A percentile compares a stretch with the other conserved stretches of the same genome.
phyloP scores from a whole-genome alignment of 352 stramenopile genomes.

The Elongisporangium undulatum region DNA sequence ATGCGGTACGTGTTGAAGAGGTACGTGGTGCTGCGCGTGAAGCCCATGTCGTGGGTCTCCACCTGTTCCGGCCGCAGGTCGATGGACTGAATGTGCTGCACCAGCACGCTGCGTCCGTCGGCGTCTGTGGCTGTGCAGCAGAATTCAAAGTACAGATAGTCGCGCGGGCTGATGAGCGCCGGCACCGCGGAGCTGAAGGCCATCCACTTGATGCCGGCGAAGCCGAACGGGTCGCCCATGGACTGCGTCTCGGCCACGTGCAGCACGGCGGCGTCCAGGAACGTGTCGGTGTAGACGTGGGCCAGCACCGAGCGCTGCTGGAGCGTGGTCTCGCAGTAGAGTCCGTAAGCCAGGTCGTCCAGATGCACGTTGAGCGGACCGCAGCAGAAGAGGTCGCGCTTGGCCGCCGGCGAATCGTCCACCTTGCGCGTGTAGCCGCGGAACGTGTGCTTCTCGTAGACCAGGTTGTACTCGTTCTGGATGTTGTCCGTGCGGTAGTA shows the following conservation, averaged over 20 bases:
- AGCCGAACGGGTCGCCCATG: constrained; percentile 56
- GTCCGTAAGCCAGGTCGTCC: constrained; percentile 61
- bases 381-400: constrained; percentile 23
- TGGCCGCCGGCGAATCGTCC: constrained; percentile 2
- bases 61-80: constrained; percentile 24
- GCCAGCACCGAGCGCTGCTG: constrained; percentile 58
- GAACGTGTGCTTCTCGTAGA: constrained; percentile 19
- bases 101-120: constrained; percentile 47
- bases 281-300: constrained; percentile 55
- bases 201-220: constrained; percentile 80
- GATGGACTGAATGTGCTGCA: constrained; percentile 60
- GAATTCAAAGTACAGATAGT: constrained; percentile 63
- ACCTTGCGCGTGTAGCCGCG: constrained; percentile 20
- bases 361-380: constrained; percentile 28
- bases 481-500: constrained; percentile 17
- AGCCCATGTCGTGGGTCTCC: constrained; percentile 27
- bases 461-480: constrained; percentile 21
- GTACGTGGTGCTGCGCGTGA: constrained; percentile 69
- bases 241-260: constrained; percentile 53
- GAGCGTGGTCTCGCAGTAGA: constrained; percentile 65
- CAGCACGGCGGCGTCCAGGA: constrained; percentile 68
- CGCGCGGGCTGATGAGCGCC: constrained; percentile 45
- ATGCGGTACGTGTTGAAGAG: constrained; percentile 33
- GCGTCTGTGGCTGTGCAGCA: constrained; percentile 36
- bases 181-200: constrained; percentile 35